Conservation (phyloP, 352 stramenopile species). For the Phytopythium sindhum region DNA sequence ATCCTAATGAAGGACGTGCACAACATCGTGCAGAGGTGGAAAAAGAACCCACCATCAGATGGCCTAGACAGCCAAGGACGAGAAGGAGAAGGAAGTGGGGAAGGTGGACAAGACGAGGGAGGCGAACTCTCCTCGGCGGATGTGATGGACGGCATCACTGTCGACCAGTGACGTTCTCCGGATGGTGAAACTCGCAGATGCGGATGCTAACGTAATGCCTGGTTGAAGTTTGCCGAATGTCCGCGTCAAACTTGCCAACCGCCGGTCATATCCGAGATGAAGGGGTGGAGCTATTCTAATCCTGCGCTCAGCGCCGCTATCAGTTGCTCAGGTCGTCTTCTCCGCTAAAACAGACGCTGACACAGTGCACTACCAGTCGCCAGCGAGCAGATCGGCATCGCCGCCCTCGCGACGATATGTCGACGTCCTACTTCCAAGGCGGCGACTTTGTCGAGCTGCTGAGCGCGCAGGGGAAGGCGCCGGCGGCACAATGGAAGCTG, state of each 20-base stretch:
- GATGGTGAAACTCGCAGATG: neutral
- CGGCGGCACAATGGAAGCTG: constrained; percentile 63
- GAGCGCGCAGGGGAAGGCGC: constrained; percentile 71
- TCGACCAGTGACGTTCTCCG: neutral
- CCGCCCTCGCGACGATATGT: constrained; percentile 3
- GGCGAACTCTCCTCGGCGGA: neutral
- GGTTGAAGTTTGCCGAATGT: neutral
- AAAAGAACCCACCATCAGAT: constrained; percentile 26
- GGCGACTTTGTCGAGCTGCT: constrained; percentile 81
- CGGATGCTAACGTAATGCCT: neutral
- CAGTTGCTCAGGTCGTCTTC: neutral
- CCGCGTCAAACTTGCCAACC: neutral
- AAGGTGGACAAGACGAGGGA: neutral
- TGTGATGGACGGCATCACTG: neutral
- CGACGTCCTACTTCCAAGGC: constrained; percentile 66
- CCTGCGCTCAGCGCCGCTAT: neutral
- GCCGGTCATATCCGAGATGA: neutral
- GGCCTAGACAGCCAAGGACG: neutral
- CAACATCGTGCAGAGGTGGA: constrained; percentile 74
- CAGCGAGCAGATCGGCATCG: neutral
- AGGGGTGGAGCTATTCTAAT: neutral
- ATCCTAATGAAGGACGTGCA: constrained; percentile 83
- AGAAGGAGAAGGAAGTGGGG: neutral
- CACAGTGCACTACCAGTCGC: neutral
- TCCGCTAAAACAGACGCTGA: neutral